Evolutionary conservation across 129 eudicot genomes (phyloP).

Genomic region (Kitagawia praeruptora): DNA sequence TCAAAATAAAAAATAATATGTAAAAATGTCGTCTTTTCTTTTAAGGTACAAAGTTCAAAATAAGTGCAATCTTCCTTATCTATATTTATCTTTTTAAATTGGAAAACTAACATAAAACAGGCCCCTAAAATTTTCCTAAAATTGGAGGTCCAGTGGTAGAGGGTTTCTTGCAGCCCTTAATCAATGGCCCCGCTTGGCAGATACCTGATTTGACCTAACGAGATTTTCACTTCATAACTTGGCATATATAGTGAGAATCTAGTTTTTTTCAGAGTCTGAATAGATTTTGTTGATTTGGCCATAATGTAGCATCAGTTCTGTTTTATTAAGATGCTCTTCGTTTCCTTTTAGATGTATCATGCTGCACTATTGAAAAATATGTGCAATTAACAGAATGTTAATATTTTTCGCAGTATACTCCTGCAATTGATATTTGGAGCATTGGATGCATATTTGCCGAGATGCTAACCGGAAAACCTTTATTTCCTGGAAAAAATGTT

Average conservation of each 20-base stretch:
- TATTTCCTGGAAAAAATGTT: conserved; percentile 94
- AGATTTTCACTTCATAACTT: not conserved
- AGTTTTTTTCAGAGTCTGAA: not conserved
- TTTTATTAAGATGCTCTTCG: not conserved
- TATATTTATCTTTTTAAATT: too few species aligned
- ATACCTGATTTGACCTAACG: not conserved
- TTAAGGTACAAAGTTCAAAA: not conserved
- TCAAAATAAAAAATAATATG: not conserved
- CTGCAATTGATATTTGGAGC: conserved; percentile 99
- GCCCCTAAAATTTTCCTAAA: not conserved
- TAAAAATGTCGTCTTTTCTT: not conserved
- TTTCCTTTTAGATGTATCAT: not conserved
- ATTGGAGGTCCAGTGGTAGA: not conserved
- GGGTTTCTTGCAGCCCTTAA: not conserved
- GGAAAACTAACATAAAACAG: not conserved
- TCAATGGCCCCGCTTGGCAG: not conserved
- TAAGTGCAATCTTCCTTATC: too few species aligned
- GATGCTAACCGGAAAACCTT: conserved; percentile 83
- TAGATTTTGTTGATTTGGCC: not conserved
- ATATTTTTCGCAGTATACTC: conserved; percentile 60
- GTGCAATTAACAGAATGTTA: conserved; percentile 13
- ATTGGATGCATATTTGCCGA: conserved; percentile 98
- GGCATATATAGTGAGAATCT: not conserved
- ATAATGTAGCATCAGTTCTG: not conserved
- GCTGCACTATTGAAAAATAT: not conserved